A percentile compares a stretch with the other conserved stretches of the same genome.
phyloP scores from a whole-genome alignment of 176 grass and related monocot genomes.

The Puccinellia tenuiflora region DNA sequence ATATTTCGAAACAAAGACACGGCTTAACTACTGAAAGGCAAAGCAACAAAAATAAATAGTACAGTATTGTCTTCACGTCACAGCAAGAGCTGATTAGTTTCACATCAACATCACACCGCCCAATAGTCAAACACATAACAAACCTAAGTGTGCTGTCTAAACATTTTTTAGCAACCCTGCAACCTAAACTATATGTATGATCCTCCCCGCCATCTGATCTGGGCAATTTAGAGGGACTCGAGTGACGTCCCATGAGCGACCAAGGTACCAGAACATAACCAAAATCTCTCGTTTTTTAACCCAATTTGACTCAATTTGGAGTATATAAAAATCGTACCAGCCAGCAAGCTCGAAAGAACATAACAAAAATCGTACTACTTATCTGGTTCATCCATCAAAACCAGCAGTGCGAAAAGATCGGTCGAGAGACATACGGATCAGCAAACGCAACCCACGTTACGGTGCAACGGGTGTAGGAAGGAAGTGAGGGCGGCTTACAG shows the following conservation, averaged over 20 bases:
- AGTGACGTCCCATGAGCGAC: not conserved
- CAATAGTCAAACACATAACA: not conserved
- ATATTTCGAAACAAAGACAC: not conserved
- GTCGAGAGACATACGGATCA: not conserved
- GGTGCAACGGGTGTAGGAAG: not conserved
- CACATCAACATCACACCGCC: not conserved
- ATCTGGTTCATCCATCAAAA: not conserved
- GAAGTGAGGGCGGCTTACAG: slow-evolving; percentile 30
- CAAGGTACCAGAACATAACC: not conserved
- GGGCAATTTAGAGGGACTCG: not conserved
- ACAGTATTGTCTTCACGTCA: not conserved
- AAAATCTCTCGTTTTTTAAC: not conserved
- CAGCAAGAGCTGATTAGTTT: not conserved
- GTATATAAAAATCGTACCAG: not conserved
- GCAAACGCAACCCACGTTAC: not conserved
- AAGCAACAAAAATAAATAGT: not conserved
- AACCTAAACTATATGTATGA: not conserved
- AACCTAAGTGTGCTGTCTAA: not conserved
- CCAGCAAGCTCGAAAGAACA: too few species aligned
- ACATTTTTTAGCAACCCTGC: not conserved
- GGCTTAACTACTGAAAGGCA: not conserved
- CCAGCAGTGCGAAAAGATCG: not conserved
- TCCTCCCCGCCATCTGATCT: not conserved
- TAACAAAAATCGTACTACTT: too few species aligned
- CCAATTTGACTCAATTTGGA: not conserved